phyloP scores from a whole-genome alignment of 495 filamentous ascomycete species.

The Penicillium bialowiezense region DNA sequence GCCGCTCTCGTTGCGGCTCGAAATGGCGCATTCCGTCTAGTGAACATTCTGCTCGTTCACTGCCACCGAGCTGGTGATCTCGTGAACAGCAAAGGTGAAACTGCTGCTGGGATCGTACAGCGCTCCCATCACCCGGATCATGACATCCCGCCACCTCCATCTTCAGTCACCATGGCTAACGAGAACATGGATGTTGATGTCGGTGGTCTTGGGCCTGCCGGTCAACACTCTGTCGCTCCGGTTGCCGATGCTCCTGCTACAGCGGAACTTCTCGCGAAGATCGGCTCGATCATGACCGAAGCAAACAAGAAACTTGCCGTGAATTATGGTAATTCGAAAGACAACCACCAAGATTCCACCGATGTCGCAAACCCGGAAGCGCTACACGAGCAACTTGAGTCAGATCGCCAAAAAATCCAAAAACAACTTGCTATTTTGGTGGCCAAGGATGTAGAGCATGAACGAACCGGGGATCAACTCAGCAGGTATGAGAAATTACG shows the following conservation, averaged over 20 bases:
- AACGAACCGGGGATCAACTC: constrained; percentile 28
- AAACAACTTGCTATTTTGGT: constrained; percentile 27
- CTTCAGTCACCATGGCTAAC: constrained; percentile 44
- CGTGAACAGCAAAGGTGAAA: constrained; percentile 71
- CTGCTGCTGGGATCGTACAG: constrained; percentile 70
- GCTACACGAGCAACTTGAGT: constrained; percentile 43
- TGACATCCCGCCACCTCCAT: constrained; percentile 39
- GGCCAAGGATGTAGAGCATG: constrained; percentile 32
- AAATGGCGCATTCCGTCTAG: constrained; percentile 49
- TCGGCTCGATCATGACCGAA: constrained; percentile 43
- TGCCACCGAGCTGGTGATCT: constrained; percentile 75
- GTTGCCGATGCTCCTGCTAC: constrained; percentile 29
- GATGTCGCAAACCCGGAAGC: constrained; percentile 44
- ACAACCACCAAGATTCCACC: constrained; percentile 35
- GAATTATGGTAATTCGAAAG: constrained; percentile 40
- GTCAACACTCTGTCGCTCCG: constrained; percentile 19
- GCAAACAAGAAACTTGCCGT: constrained; percentile 43
- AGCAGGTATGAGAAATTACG: constrained; percentile 36
- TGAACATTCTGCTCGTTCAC: constrained; percentile 45
- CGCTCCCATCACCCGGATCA: constrained; percentile 30
- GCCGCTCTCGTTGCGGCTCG: constrained; percentile 84
- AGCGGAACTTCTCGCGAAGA: constrained; percentile 37
- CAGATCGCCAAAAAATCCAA: constrained; percentile 43
- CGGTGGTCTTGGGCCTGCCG: constrained; percentile 19
- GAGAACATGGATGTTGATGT: constrained; percentile 37